These are phyloP conservation scores for Creolimax fragrantissima DNA, from an alignment of 78 protist species.

Conservation along the genomic window DNA sequence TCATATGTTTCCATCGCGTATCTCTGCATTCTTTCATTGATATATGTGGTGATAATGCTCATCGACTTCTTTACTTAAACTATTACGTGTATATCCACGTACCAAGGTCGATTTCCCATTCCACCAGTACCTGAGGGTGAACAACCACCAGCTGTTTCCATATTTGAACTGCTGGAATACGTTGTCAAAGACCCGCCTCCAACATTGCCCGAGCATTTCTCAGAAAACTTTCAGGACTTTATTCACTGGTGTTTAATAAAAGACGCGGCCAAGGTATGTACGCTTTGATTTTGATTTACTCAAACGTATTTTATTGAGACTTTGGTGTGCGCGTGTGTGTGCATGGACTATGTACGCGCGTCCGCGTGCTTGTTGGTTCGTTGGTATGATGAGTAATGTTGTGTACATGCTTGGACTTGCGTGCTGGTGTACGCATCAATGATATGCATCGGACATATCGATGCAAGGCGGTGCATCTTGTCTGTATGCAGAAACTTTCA, in stretches of 20 bases:
- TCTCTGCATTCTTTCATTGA: no score
- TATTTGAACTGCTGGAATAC: constrained; percentile 13
- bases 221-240: neutral
- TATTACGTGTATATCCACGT: no score
- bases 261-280: neutral
- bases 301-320: no score
- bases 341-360: neutral
- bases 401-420: neutral
- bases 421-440: neutral
- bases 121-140: neutral
- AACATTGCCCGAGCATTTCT: neutral
- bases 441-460: neutral
- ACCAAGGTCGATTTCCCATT: constrained; percentile 48
- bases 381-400: neutral
- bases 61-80: no score
- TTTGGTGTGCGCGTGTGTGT: neutral
- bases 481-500: no score
- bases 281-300: no score
- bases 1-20: no score
- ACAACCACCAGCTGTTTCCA: neutral
- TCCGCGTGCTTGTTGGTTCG: neutral
- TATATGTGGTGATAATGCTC: no score
- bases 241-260: neutral
- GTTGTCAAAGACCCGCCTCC: constrained; percentile 33
- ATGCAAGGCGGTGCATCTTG: no score